phyloP scores from a whole-genome alignment of 352 stramenopile species.

The Pythium oligandrum region DNA sequence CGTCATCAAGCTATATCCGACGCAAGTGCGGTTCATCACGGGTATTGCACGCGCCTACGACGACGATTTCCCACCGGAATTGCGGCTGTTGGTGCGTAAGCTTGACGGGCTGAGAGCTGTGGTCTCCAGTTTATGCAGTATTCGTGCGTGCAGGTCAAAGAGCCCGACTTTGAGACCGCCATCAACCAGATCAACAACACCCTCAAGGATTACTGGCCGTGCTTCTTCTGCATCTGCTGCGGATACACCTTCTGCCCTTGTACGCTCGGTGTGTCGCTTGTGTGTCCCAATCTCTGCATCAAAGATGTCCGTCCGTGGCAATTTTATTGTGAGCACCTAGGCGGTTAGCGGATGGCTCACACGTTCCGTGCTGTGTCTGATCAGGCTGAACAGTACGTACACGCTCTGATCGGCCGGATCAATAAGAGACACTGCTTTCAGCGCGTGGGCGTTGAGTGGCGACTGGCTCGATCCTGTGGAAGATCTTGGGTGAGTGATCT shows the following conservation, averaged over 20 bases:
- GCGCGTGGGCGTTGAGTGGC: conserved; percentile 51
- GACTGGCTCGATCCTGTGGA: conserved; percentile 45
- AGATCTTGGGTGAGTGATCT: conserved; percentile 40
- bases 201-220: conserved; percentile 78
- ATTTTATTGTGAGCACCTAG: neutral
- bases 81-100: conserved; percentile 35
- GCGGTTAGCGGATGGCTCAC: neutral
- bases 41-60: conserved; percentile 68
- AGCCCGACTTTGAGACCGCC: conserved; percentile 58
- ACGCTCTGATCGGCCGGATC: conserved; percentile 47
- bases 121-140: too few relatives aligned
- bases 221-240: conserved; percentile 66
- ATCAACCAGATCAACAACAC: conserved; percentile 87
- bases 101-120: too few relatives aligned
- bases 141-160: conserved; percentile 23
- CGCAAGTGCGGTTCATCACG: conserved; percentile 63
- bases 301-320: conserved; percentile 39
- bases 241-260: conserved; percentile 64
- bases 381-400: conserved; percentile 68
- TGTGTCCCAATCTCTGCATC: conserved; percentile 73
- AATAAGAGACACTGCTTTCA: conserved; percentile 62
- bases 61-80: conserved; percentile 59
- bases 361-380: neutral
- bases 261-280: conserved; percentile 54
- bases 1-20: conserved; percentile 47